A percentile compares a stretch with the other conserved stretches of the same genome.
Evolutionary conservation across 768 basidiomycete genomes (phyloP).

Genomic region (Phlebiopsis flavidoalba): DNA sequence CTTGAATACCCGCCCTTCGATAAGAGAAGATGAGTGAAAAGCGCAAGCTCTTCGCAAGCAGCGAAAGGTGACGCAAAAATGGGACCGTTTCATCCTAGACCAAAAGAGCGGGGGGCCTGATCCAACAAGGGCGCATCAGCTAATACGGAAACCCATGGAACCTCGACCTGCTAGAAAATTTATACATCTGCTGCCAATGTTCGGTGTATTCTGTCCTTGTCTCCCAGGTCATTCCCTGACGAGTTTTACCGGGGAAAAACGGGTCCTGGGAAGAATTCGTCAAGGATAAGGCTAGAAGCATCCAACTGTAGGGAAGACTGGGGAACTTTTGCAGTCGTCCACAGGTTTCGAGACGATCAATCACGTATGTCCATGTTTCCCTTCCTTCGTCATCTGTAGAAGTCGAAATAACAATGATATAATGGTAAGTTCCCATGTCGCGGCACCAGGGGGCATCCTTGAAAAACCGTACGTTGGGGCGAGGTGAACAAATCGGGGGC

Average conservation of each 20-base stretch:
- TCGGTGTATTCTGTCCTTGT: slow-evolving; percentile 68
- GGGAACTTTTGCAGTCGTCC: slow-evolving; percentile 50
- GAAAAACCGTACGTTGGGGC: slow-evolving; percentile 78
- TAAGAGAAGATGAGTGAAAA: slow-evolving; percentile 57
- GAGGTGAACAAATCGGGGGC: slow-evolving; percentile 56
- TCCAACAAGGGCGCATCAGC: slow-evolving; percentile 27
- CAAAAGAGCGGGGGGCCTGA: slow-evolving; percentile 22
- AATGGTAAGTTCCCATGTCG: background rate
- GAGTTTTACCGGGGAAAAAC: slow-evolving; percentile 63
- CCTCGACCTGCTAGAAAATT: slow-evolving; percentile 64
- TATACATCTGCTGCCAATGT: slow-evolving; percentile 85
- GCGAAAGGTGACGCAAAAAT: slow-evolving; percentile 50
- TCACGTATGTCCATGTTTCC: slow-evolving; percentile 44
- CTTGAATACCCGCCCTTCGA: slow-evolving; percentile 61
- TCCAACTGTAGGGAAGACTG: slow-evolving; percentile 50
- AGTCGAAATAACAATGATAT: background rate
- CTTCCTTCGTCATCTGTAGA: background rate
- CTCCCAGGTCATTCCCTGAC: slow-evolving; percentile 66
- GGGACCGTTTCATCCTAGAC: slow-evolving; percentile 24
- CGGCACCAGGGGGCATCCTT: slow-evolving; percentile 55
- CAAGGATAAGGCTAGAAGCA: slow-evolving; percentile 54
- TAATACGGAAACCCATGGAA: slow-evolving; percentile 34
- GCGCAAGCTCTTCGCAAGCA: slow-evolving; percentile 43
- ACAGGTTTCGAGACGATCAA: slow-evolving; percentile 60
- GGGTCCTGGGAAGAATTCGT: slow-evolving; percentile 58